Percentiles rank a stretch among this genome's conserved stretches.
These are phyloP conservation scores for Cryphonectria nitschkei DNA, from an alignment of 2,329 filamentous ascomycete species.

Conservation along the genomic window DNA sequence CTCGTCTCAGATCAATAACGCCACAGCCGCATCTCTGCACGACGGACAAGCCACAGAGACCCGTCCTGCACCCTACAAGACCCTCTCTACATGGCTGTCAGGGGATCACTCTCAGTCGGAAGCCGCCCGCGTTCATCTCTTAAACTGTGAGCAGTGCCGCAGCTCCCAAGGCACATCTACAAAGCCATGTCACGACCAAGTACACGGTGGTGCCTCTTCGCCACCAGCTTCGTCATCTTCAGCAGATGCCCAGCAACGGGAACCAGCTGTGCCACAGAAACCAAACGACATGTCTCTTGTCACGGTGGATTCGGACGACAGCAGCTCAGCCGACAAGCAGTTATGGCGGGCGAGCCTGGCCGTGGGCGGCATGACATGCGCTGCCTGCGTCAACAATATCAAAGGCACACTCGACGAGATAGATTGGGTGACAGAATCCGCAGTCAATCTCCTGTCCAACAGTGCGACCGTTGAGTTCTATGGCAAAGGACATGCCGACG, in stretches of 20 bases:
- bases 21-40: slow-evolving; percentile 27
- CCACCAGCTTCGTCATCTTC: slow-evolving; percentile 6
- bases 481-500: slow-evolving; percentile 48
- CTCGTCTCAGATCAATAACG: slow-evolving; percentile 29
- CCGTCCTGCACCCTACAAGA: slow-evolving; percentile 29
- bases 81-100: slow-evolving; percentile 37
- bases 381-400: slow-evolving; percentile 68
- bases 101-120: slow-evolving; percentile 20
- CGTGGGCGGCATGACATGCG: slow-evolving; percentile 75
- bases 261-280: background rate
- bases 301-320: slow-evolving; percentile 40
- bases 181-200: slow-evolving; percentile 8
- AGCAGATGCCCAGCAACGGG: background rate
- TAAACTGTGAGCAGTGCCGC: slow-evolving; percentile 49
- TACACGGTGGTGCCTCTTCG: background rate
- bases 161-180: slow-evolving; percentile 29
- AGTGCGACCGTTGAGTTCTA: slow-evolving; percentile 65
- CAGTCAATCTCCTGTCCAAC: slow-evolving; percentile 69
- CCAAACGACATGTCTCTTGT: slow-evolving; percentile 35
- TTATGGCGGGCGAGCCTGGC: slow-evolving; percentile 59
- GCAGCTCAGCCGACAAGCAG: slow-evolving; percentile 33
- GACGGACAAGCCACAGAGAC: slow-evolving; percentile 10
- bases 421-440: slow-evolving; percentile 60
- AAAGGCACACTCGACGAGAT: slow-evolving; percentile 60
- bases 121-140: slow-evolving; percentile 42